Base-by-base conservation (phyloP, 257 asterid species). In the Asclepias syriaca region DNA sequence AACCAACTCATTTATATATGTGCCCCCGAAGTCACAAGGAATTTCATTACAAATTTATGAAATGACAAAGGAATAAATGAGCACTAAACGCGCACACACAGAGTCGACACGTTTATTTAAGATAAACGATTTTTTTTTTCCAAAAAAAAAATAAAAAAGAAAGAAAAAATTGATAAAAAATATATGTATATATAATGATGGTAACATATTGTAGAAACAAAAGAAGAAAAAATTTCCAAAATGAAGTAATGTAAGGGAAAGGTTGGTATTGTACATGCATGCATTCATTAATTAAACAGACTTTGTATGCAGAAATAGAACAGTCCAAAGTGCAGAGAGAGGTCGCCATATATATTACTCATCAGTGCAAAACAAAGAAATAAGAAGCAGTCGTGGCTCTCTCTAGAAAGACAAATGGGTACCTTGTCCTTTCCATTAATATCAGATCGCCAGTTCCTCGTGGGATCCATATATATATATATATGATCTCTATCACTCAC, bases 381-480 rank as follows among this genome's bases (percentile, higher is more conserved):
- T 24, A 64, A 64, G 57, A 56, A 57, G 72, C 40, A 72, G 71
- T 60, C 61, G 50, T 67, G 70, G 66, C 81, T 43, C 78, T 66
- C 69, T 79, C 78, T 68, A 75, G 82, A 78, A 65, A 73, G 74
- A 76, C 77, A 74, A 72, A 76, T 66, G 78, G 75, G 80, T 71
- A 79, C 74, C 74, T 63, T 71, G 76, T 73, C 74, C 75, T 66
- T 72, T 73, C 81, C 81, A 82, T 86, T 86, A 65, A 80, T 78
- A 79, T 77, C 83, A 82, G 74, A 72, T 72, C 76, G 70, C 77
- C 77, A 55, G 57, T 82, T 84, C 81, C 87, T 83, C 90, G 88
- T 86, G 88, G 79, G 77, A 66, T 78, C 78, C 70, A 67, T 67
- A 16, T 51, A 51, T 6, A 43, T 43, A 51, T 16, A 11, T 66